Base-by-base conservation (phyloP, 2,329 filamentous ascomycete species). In the Emergomyces orientalis region DNA sequence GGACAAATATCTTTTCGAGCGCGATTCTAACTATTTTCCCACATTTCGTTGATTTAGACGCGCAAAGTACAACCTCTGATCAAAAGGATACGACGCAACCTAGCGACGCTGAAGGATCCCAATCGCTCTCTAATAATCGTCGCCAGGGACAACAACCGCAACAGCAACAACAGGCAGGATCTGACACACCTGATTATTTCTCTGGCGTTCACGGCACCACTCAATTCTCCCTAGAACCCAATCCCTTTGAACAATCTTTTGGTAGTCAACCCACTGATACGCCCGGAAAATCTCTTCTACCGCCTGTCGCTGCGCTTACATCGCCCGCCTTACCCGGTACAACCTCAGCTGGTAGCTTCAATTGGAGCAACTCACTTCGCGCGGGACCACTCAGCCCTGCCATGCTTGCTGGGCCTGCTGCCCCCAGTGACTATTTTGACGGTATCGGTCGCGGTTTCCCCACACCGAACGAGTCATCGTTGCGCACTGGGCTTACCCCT, bases 201-300 rank as follows among this genome's bases (percentile, higher is more conserved):
- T 82, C 83, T 60, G 81, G 79, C 63, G 80, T 83, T 66, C 82
- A 83, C 69, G 78, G 77, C 70, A 80, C 78, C 68, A 70, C 64
- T 60, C 75, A 73, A 45, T 80, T 75, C 75, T 86, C 76, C 72
- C 80, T 74, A 79, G 94, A 97, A 80, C 91, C 91, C 64, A 97
- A 99, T 76, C 93, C 94, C 9, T 97, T 99, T 72, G 94, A 97
- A 75, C 90, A 94, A 77, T 97, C 93, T 7, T 99, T 99, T 74
- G 87, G 86, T 51, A 82, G 80, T 47, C 81, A 77, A 30, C 84
- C 81, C 57, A 78, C 86, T 69, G 90, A 96, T 74, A 96, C 93
- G 39, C 91, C 93, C 19, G 89, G 90, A 69, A 88, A 87, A 71
- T 82, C 83, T 47, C 88, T 96, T 71, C 81, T 99, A 66, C 94